Evolutionary conservation across 257 asterid genomes (phyloP), one percentile per base, ranked within the genome.

Genomic region (Nemophila menziesii): DNA sequence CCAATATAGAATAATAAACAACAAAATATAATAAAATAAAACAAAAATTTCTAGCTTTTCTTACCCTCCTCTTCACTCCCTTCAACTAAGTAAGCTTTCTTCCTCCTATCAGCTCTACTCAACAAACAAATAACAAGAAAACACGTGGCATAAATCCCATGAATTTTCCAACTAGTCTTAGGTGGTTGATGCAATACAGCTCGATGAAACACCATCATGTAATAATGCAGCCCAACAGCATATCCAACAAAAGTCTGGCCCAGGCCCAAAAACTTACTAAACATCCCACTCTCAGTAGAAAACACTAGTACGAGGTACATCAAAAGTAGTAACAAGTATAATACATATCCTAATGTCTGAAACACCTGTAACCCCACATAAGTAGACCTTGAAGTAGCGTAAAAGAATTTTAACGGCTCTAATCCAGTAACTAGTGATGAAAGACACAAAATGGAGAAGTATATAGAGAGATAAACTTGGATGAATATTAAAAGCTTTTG

Each of bases 181-280:
- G 98, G 98, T 42, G 85, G 93, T 44, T 80, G 92, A 47, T 55
- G 84, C 68, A 83, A 16, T 16, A 89, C 93, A 0, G 92, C 86
- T 64, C 67, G 66, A 16, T 80, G 95, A 62, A 80, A 89, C 65
- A 89, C 95, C 68, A 69, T 65, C 82, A 80, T 60, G 54, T 84
- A 89, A 48, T 81, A 80, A 70, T 89, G 98, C 11, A 89, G 79
- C 54, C 98, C 98, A 57, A 89, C 80, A 0, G 92, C 66, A 16
- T 80, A 78, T 74, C 98, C 98, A 76, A 84, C 96, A 7, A 89
- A 63, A 0, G 87, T 80, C 54, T 89, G 93, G 58, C 58, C 93
- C 66, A 89, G 67, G 71, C 94, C 85, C 61, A 84, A 43, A 1
- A 76, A 0, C 80, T 76, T 89, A 0, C 82, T 64, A 1, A 45